A percentile compares a stretch with the other conserved stretches of the same genome.
These are phyloP conservation scores for Mucor irregularis DNA, from an alignment of 371 early-diverging fungal genomes.

Conservation along the genomic window DNA sequence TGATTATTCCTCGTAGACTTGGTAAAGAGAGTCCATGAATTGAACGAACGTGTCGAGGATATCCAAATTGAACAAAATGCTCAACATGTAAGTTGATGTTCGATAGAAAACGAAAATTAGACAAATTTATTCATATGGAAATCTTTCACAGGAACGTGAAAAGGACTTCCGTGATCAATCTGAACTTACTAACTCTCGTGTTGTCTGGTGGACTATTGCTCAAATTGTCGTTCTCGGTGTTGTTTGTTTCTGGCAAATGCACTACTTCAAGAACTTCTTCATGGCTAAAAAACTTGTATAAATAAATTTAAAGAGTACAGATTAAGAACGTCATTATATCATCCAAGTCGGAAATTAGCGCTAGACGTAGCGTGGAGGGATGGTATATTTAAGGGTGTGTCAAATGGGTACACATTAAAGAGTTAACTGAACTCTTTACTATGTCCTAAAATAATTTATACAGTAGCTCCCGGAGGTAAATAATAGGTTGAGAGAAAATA, in stretches of 20 bases:
- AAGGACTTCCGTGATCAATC: conserved; percentile 86
- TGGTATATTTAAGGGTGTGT: no score
- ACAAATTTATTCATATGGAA: no score
- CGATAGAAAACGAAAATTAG: no score
- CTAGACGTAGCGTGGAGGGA: no score
- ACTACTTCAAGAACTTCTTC: conserved; percentile 90
- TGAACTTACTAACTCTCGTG: conserved; percentile 80
- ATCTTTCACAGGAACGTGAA: conserved; percentile 89
- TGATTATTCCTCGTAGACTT: conserved; percentile 69
- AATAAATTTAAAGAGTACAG: no score
- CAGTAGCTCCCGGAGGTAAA: no score
- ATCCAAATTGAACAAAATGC: conserved; percentile 88
- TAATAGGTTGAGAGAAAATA: no score
- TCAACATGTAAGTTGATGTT: conserved; percentile 87
- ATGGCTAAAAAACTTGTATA: conserved; percentile 93
- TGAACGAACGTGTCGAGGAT: conserved; percentile 80
- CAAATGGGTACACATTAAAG: no score
- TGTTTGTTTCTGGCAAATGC: conserved; percentile 92
- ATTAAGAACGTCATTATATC: no score
- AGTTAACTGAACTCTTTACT: no score
- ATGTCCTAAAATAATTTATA: no score
- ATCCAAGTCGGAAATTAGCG: no score
- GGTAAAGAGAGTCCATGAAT: conserved; percentile 70
- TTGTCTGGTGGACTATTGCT: conserved; percentile 87
- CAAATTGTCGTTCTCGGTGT: conserved; percentile 80